Evolutionary conservation across 495 filamentous ascomycete genomes (phyloP).

Genomic region (Immersiella caudata): DNA sequence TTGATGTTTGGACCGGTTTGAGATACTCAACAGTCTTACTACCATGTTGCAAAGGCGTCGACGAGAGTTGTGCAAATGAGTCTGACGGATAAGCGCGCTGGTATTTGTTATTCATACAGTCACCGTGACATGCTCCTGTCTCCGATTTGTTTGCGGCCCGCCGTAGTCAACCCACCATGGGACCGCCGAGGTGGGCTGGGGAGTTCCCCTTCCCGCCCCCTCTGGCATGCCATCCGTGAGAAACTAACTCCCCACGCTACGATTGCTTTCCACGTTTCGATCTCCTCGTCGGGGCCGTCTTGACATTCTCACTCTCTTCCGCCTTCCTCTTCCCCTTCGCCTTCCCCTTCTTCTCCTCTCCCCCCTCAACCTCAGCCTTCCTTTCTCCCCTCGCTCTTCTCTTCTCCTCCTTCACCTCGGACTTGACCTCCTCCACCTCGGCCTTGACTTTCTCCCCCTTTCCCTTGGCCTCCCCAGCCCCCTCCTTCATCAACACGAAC

Average conservation of each 20-base stretch:
- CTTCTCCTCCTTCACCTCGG: constrained; percentile 2
- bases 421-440: background rate
- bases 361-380: background rate
- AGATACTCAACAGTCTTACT: too few relatives aligned
- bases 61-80: too few relatives aligned
- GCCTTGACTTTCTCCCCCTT: background rate
- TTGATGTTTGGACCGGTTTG: too few relatives aligned
- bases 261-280: background rate
- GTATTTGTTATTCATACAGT: too few relatives aligned
- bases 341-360: background rate
- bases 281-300: background rate
- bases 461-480: background rate
- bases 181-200: too few relatives aligned
- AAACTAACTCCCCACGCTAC: background rate
- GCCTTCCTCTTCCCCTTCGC: background rate
- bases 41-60: too few relatives aligned
- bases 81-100: too few relatives aligned
- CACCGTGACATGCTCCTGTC: too few relatives aligned
- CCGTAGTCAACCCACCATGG: too few relatives aligned
- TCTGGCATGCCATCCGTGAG: too few relatives aligned
- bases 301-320: background rate
- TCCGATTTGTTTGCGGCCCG: too few relatives aligned
- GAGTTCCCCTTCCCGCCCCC: too few relatives aligned
- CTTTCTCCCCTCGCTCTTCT: background rate
- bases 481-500: constrained; percentile 54